Evolutionary conservation across 176 grass and related monocot genomes (phyloP), one percentile per base, ranked within the genome.

Genomic region (Oryza coarctata): DNA sequence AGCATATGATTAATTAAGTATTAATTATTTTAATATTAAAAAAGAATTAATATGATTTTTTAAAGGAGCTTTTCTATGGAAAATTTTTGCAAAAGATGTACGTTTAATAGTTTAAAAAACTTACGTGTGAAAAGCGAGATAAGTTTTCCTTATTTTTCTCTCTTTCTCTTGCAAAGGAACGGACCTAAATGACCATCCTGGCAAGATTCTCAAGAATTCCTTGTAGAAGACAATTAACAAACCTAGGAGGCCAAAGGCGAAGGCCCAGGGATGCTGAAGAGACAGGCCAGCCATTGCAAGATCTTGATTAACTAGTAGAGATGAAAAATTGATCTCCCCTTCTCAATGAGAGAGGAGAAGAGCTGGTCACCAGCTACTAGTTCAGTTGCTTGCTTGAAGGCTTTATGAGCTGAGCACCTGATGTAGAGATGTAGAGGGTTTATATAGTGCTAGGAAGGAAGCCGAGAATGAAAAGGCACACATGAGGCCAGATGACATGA

Each of bases 191-290:
- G 20, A 60, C n/a, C 55, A 60, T 60, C 22, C 50, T 22, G 7
- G 50, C n/a, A 25, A 25, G 22, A 25, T 17, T 38, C 34, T 65
- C 6, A 58, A 66, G 60, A 28, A 25, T 65, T 15, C 50, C n/a
- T 63, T 17, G 47, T 9, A 12, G 29, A 47, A 30, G 6, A 13
- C 22, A 40, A 33, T 33, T 33, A 33, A 34, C 22, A 66, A 87
- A 94, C 92, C 92, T 86, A 94, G 67, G 75, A 94, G 85, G 30
- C 92, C 92, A 57, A 94, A 94, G 41, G 76, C 13, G 27, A 91
- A 91, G 28, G 82, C 91, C 91, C 82, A 80, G 12, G 91, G 91
- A 25, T 94, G 86, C 12, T 91, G 74, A 50, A 83, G 61, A 25
- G 91, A 94, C 18, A 94, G 23, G 64, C 83, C 85, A 60, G 82